These are phyloP conservation scores for Crithidia expoeki DNA, from an alignment of 208 protist species.

Conservation along the genomic window DNA sequence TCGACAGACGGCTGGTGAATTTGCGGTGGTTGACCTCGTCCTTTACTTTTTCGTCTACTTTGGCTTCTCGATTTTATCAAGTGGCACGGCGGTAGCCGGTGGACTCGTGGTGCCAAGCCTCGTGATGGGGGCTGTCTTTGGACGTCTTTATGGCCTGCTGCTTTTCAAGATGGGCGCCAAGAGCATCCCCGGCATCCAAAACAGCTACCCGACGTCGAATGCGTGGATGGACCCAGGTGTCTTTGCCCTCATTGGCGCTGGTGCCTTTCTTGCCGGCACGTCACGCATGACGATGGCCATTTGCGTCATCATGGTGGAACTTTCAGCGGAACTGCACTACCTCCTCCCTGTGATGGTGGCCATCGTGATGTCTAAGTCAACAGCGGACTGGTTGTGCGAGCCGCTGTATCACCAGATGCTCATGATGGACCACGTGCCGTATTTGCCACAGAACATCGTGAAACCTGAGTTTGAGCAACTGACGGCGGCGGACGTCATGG, in stretches of 20 bases:
- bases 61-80: constrained; percentile 68
- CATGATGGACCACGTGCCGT: constrained; percentile 89
- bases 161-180: constrained; percentile 59
- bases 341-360: constrained; percentile 94
- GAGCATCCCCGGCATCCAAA: constrained; percentile 26
- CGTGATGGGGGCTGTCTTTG: constrained; percentile 89
- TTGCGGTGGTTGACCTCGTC: constrained; percentile 61
- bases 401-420: constrained; percentile 93
- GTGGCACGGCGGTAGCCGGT: constrained; percentile 82
- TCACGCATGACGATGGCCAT: constrained; percentile 94
- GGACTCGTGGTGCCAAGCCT: constrained; percentile 92
- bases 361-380: constrained; percentile 91
- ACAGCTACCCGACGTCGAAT: constrained; percentile 57
- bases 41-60: constrained; percentile 88
- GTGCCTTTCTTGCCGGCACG: constrained; percentile 90
- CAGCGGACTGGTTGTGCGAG: constrained; percentile 88
- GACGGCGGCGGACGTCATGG: constrained; percentile 91
- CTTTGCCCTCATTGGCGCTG: constrained; percentile 94
- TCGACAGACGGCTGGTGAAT: constrained; percentile 81
- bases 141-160: constrained; percentile 79
- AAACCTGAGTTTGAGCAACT: constrained; percentile 87
- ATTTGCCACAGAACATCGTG: constrained; percentile 68
- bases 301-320: constrained; percentile 95
- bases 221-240: constrained; percentile 91
- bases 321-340: constrained; percentile 93